Evolutionary conservation across 1,284 basidiomycete species (phyloP), one percentile per base, ranked within the genome.

Genomic region (Malassezia nana): DNA sequence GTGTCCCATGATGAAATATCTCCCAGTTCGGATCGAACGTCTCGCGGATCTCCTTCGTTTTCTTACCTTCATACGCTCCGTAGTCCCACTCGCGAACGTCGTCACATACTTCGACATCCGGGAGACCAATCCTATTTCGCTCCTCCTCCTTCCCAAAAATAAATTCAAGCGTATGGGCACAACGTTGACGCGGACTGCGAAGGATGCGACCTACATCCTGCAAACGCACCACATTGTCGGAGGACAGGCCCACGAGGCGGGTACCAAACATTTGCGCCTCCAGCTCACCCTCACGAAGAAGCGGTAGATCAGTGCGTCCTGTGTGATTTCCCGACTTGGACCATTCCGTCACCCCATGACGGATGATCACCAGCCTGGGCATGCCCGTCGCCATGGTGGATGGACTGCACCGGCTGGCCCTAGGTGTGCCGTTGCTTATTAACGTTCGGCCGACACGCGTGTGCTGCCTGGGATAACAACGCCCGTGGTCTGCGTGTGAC

Each of bases 11-110:
- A 18, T 51, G 52, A 63, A 67, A 74, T 20, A 74, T 66, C 40
- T 74, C 64, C 71, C 71, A 74, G 28, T 62, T 62, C 2, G 67
- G 64, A 28, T 58, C 55, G 3, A 8, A 13, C 29, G 52, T 54
- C 15, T 55, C 50, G 26, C 62, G 58, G 30, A 73, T 73, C 47
- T 65, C 44, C 22, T 61, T 52, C 6, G 67, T 72, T 57, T 26
- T 66, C n/a, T 64, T 41, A 4, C 70, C 70, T 30, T 74, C 69
- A 55, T 69, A 72, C 1, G 65, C 39, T 25, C 71, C 71, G 48
- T 74, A 74, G 52, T 72, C 68, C 71, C 71, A 74, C 45, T 74
- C 71, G 18, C 68, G 58, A 43, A 67, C 65, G 18, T 72, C 65
- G 29, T 71, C 58, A 2, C 57, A 18, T 20, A 64, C 51, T 35